Evolutionary conservation across 768 basidiomycete genomes (phyloP).

Genomic region (Mycena latifolia): DNA sequence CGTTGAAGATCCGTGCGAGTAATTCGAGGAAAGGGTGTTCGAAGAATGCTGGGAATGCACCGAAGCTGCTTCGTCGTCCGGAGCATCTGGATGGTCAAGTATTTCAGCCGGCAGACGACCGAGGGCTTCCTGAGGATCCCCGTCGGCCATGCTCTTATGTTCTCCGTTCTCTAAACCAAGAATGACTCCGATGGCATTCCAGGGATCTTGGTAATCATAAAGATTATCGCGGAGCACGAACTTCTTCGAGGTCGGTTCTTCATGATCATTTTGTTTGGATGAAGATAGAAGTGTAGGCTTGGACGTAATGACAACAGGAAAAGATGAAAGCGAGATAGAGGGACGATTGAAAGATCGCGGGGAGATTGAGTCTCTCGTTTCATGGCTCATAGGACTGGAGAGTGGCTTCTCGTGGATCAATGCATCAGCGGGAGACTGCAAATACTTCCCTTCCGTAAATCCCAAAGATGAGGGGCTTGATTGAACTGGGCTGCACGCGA

Average conservation of each 20-base stretch:
- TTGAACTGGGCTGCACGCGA: neutral
- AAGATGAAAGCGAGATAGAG: slow-evolving; percentile 14
- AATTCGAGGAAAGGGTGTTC: neutral
- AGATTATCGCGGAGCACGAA: slow-evolving; percentile 38
- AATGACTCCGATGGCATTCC: slow-evolving; percentile 57
- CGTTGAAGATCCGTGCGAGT: neutral
- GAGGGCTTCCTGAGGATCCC: neutral
- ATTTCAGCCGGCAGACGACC: neutral
- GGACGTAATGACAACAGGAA: neutral
- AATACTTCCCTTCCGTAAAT: neutral
- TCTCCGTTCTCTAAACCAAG: slow-evolving; percentile 45
- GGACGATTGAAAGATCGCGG: neutral
- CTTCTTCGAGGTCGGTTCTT: slow-evolving; percentile 46
- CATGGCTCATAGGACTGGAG: too few relatives aligned
- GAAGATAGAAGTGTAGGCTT: neutral
- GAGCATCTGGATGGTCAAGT: neutral
- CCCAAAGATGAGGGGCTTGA: neutral
- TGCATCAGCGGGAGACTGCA: neutral
- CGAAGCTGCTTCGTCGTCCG: neutral
- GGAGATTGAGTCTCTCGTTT: too few relatives aligned
- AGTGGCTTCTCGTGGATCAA: neutral
- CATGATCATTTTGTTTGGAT: neutral
- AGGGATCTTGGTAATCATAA: slow-evolving; percentile 58
- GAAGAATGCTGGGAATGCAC: neutral
- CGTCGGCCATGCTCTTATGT: neutral